phyloP scores from a whole-genome alignment of 1,284 basidiomycete species.

The Cystobasidiaceae sp. region DNA sequence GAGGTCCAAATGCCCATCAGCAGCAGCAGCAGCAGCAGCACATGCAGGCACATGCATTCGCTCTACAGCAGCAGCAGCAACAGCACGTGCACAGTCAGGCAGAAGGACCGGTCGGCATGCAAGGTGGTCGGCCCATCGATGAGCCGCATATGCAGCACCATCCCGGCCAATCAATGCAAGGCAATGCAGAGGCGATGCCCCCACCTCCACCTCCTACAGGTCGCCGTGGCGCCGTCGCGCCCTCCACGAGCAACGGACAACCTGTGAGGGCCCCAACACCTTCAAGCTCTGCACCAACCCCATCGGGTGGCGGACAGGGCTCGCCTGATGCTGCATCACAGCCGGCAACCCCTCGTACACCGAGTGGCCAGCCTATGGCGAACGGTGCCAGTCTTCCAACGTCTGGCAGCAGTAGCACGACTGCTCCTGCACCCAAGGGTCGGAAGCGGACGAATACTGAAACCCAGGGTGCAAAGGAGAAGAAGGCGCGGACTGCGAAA shows the following conservation, averaged over 20 bases:
- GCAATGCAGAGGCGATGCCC: slow-evolving; percentile 4
- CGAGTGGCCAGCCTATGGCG: not conserved
- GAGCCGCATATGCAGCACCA: not conserved
- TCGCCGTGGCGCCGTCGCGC: not conserved
- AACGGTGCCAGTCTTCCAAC: not conserved
- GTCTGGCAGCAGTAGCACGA: not conserved
- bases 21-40: not conserved
- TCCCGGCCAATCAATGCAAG: not conserved
- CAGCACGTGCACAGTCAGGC: not conserved
- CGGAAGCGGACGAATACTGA: slow-evolving; percentile 19
- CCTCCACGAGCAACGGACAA: not conserved
- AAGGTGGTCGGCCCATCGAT: not conserved
- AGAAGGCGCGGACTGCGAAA: slow-evolving; percentile 7
- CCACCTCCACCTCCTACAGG: slow-evolving; percentile 3
- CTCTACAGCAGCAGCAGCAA: not conserved
- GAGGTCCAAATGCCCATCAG: not conserved
- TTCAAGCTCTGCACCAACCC: slow-evolving; percentile 11
- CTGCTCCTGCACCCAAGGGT: slow-evolving; percentile 3
- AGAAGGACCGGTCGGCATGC: not conserved
- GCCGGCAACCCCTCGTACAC: slow-evolving; percentile 13
- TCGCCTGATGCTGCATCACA: slow-evolving; percentile 15
- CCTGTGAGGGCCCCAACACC: not conserved
- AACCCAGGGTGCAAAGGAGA: slow-evolving; percentile 9
- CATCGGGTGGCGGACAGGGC: slow-evolving; percentile 14
- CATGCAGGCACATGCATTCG: too few relatives aligned